Conservation (phyloP, 768 basidiomycete genomes). For the Termitomyces sp. region DNA sequence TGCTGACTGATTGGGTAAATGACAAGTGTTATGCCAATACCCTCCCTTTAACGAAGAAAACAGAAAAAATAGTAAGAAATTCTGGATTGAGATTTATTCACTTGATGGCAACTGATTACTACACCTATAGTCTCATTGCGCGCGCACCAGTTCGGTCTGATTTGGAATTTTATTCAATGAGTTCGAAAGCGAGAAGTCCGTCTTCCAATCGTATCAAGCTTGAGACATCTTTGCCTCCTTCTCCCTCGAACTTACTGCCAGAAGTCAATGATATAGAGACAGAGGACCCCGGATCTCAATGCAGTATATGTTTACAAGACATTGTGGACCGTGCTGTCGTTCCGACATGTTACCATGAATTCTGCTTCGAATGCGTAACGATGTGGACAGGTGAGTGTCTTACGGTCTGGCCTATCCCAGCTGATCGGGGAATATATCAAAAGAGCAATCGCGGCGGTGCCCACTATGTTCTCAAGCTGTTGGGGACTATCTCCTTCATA, state of each 20-base stretch:
- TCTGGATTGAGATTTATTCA: not conserved
- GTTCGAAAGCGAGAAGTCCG: constrained; percentile 18
- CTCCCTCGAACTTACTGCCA: not conserved
- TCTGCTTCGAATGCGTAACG: constrained; percentile 88
- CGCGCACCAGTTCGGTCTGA: not conserved
- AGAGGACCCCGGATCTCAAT: constrained; percentile 52
- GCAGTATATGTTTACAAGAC: constrained; percentile 82
- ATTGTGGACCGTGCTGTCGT: constrained; percentile 77
- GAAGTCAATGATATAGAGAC: not conserved
- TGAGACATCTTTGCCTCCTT: constrained; percentile 19
- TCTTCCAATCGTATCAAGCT: constrained; percentile 36
- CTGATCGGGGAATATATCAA: not conserved
- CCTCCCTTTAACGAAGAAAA: not conserved
- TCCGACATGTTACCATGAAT: constrained; percentile 85
- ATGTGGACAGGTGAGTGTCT: constrained; percentile 75
- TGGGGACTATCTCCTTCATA: constrained; percentile 75
- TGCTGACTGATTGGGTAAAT: not conserved
- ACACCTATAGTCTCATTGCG: not conserved
- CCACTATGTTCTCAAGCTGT: constrained; percentile 68
- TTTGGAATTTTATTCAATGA: constrained; percentile 6
- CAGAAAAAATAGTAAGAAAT: not conserved
- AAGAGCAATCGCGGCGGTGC: constrained; percentile 75
- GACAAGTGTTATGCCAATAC: not conserved
- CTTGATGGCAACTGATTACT: too few species aligned
- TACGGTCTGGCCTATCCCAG: not conserved